A percentile compares a stretch with the other conserved stretches of the same genome.
Conservation (phyloP, 345 rosid species). For the Erysimum cheiranthoides region DNA sequence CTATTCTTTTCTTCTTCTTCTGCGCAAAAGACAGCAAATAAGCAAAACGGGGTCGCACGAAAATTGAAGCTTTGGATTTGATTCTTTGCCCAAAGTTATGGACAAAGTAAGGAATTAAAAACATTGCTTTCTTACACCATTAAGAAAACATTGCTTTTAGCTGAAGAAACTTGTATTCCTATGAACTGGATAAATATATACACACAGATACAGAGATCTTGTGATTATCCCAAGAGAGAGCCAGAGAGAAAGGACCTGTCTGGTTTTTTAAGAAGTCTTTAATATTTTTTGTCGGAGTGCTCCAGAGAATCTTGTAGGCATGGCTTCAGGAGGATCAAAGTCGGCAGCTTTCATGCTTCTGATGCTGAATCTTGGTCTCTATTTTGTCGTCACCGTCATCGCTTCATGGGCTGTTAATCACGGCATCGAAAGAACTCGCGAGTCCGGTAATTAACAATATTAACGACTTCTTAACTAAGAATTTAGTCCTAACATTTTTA, state of each 20-base stretch:
- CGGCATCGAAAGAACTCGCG: constrained; percentile 63
- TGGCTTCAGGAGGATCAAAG: constrained; percentile 74
- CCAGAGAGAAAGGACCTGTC: constrained; percentile 6
- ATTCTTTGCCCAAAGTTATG: constrained; percentile 37
- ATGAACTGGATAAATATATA: constrained; percentile 21
- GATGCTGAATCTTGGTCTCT: constrained; percentile 69
- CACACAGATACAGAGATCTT: background rate
- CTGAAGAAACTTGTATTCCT: constrained; percentile 47
- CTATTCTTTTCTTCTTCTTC: constrained; percentile 33
- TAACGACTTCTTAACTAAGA: background rate
- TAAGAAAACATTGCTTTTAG: constrained; percentile 51
- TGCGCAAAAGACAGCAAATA: constrained; percentile 13
- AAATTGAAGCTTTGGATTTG: constrained; percentile 44
- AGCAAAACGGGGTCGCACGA: background rate
- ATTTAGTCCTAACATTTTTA: background rate
- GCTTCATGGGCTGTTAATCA: constrained; percentile 88
- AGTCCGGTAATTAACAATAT: constrained; percentile 53
- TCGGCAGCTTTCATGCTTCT: constrained; percentile 69
- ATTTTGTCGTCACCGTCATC: constrained; percentile 61
- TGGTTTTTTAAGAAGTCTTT: constrained; percentile 3
- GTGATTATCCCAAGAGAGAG: constrained; percentile 34
- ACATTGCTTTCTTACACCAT: constrained; percentile 48
- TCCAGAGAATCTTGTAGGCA: constrained; percentile 31
- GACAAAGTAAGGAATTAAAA: constrained; percentile 37
- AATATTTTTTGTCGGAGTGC: constrained; percentile 16